A percentile compares a stretch with the other conserved stretches of the same genome.
Evolutionary conservation across 805 yeast genomes (phyloP).

Genomic region (Saturnispora dispora): DNA sequence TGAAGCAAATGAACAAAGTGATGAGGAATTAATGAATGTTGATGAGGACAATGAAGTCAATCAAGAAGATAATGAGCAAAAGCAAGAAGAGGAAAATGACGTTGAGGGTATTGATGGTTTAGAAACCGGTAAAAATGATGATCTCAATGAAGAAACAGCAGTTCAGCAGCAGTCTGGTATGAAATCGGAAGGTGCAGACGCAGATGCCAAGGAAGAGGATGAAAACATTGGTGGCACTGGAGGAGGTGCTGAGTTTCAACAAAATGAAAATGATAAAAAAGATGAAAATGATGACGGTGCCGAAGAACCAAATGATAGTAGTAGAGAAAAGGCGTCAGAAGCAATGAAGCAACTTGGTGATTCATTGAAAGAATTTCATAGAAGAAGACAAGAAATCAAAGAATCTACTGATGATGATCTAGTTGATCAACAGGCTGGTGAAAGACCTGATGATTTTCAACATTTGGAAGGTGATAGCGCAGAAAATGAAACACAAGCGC

Average conservation of each 20-base stretch:
- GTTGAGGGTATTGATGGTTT: slow-evolving; percentile 24
- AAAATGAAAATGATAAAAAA: slow-evolving; percentile 34
- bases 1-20: slow-evolving; percentile 25
- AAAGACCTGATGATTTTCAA: slow-evolving; percentile 78
- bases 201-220: slow-evolving; percentile 32
- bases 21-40: slow-evolving; percentile 23
- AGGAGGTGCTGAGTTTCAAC: slow-evolving; percentile 28
- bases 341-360: slow-evolving; percentile 87
- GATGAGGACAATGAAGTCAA: slow-evolving; percentile 24
- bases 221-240: slow-evolving; percentile 66
- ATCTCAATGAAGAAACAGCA: slow-evolving; percentile 27
- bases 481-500: slow-evolving; percentile 77
- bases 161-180: slow-evolving; percentile 27
- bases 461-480: slow-evolving; percentile 76
- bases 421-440: slow-evolving; percentile 46
- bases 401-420: slow-evolving; percentile 52
- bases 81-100: slow-evolving; percentile 24
- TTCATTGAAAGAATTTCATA: slow-evolving; percentile 82
- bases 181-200: slow-evolving; percentile 31
- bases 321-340: slow-evolving; percentile 62
- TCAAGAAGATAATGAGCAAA: slow-evolving; percentile 25
- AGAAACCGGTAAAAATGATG: slow-evolving; percentile 28
- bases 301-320: slow-evolving; percentile 42
- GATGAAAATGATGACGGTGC: slow-evolving; percentile 37
- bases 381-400: slow-evolving; percentile 79